phyloP scores from a whole-genome alignment of 352 stramenopile genomes.

The Phytophthora chlamydospora region DNA sequence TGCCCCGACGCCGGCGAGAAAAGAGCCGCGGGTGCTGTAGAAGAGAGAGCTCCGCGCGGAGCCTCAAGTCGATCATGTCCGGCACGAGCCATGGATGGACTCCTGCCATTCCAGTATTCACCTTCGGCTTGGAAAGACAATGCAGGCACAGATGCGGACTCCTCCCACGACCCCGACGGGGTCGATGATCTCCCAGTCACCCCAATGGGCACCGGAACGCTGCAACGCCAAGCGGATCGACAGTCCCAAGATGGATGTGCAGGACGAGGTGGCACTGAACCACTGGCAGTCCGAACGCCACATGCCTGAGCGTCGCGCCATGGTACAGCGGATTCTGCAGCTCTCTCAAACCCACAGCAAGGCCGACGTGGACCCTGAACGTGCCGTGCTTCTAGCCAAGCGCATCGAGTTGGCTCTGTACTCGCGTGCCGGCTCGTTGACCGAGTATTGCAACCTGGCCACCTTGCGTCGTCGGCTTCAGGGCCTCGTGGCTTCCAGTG shows the following conservation, averaged over 20 bases:
- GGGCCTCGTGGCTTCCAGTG: slow-evolving; percentile 68
- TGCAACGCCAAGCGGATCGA: slow-evolving; percentile 31
- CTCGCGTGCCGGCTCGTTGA: slow-evolving; percentile 62
- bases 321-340: slow-evolving; percentile 77
- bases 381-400: slow-evolving; percentile 57
- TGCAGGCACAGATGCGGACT: slow-evolving; percentile 30
- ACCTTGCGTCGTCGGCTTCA: slow-evolving; percentile 77
- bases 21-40: slow-evolving; percentile 27
- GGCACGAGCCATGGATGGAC: background rate
- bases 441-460: slow-evolving; percentile 72
- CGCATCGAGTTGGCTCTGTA: slow-evolving; percentile 81
- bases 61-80: slow-evolving; percentile 16
- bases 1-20: slow-evolving; percentile 25
- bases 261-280: background rate
- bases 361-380: slow-evolving; percentile 11
- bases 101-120: slow-evolving; percentile 18
- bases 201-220: slow-evolving; percentile 40
- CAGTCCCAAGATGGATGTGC: slow-evolving; percentile 1
- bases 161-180: slow-evolving; percentile 34
- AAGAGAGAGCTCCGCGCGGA: slow-evolving; percentile 24
- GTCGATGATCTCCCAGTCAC: slow-evolving; percentile 14
- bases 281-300: slow-evolving; percentile 69
- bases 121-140: slow-evolving; percentile 1
- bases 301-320: slow-evolving; percentile 62
- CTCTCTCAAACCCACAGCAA: slow-evolving; percentile 47